Evolutionary conservation across 2,329 filamentous ascomycete species (phyloP), one percentile per base, ranked within the genome.

Genomic region (Fusarium sp.): DNA sequence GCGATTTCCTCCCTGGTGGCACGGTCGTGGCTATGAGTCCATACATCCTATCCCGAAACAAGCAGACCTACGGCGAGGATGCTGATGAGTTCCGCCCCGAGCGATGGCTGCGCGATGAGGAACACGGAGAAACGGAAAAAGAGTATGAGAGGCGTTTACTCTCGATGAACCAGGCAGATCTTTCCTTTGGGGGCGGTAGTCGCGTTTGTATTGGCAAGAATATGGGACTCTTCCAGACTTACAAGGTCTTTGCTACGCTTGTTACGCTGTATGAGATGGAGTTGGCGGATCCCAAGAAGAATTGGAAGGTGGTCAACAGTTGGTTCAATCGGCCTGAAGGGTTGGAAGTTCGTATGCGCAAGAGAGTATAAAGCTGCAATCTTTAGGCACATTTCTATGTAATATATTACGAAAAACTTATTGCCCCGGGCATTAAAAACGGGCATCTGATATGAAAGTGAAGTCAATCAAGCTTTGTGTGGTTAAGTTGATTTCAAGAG

Each of bases 191-290:
- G 5, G 80, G 74, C 6, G 83, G 82, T 10, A 79, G 76, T 3
- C 75, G 83, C 3, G 71, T 80, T 9, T 84, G 82, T 57, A 77
- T 84, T 42, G 83, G 82, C 6, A 78, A 76, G 33, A 75, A 83
- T 61, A 63, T 84, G 43, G 79, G 77, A 5, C 70, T 81, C 40
- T 66, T 83, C 34, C 79, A 83, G 69, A 79, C 79, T 6, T 82
- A 82, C 67, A 87, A 87, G 71, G 72, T 85, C n/a, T 74, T 85
- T 26, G 78, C 82, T 6, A 84, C 81, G 24, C 59, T 84, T n/a
- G 80, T 83, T 66, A 73, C 72, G 7, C 73, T 69, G 47, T 85
- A 82, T 57, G 76, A 84, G 26, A 66, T 76, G 31, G 69, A 74
- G 47, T 26, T 75, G 47, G 64, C 57, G 6, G 67, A 74, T 43